phyloP scores from a whole-genome alignment of 495 filamentous ascomycete species.

The Paragyromitra xinjiangensis region DNA sequence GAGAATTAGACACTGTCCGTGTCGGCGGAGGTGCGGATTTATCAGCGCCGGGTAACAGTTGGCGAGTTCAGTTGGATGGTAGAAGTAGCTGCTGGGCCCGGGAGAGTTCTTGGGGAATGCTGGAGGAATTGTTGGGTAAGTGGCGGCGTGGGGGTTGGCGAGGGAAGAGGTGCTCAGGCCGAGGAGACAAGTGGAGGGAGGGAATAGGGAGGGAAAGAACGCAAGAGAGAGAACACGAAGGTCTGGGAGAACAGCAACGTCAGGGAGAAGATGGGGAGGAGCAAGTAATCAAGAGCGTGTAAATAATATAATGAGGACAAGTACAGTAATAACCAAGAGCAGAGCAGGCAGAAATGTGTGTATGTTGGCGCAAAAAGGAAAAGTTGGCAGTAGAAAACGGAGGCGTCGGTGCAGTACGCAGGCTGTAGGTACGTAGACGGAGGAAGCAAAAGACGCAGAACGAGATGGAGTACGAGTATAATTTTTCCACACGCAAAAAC shows the following conservation, averaged over 20 bases:
- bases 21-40: constrained; percentile 33
- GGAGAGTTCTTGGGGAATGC: constrained; percentile 2
- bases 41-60: constrained; percentile 51
- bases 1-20: constrained; percentile 49
- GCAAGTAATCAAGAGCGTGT: constrained; percentile 23
- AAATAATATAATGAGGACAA: constrained; percentile 50
- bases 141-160: not conserved
- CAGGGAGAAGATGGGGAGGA: not conserved
- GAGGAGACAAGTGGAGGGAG: constrained; percentile 56
- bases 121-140: constrained; percentile 34
- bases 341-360: constrained; percentile 1
- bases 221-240: constrained; percentile 20
- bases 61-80: constrained; percentile 22
- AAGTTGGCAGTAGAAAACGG: constrained; percentile 27
- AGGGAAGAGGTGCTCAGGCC: constrained; percentile 45
- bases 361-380: constrained; percentile 43
- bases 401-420: constrained; percentile 36
- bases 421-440: not conserved
- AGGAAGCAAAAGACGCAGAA: not conserved
- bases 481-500: constrained; percentile 33
- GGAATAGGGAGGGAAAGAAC: constrained; percentile 50
- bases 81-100: constrained; percentile 5
- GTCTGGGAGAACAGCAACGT: constrained; percentile 10
- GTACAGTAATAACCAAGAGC: constrained; percentile 34
- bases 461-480: constrained; percentile 1